A percentile compares a stretch with the other conserved stretches of the same genome.
Conservation (phyloP, 805 yeast species). For the Cyberlindnera lachancei region DNA sequence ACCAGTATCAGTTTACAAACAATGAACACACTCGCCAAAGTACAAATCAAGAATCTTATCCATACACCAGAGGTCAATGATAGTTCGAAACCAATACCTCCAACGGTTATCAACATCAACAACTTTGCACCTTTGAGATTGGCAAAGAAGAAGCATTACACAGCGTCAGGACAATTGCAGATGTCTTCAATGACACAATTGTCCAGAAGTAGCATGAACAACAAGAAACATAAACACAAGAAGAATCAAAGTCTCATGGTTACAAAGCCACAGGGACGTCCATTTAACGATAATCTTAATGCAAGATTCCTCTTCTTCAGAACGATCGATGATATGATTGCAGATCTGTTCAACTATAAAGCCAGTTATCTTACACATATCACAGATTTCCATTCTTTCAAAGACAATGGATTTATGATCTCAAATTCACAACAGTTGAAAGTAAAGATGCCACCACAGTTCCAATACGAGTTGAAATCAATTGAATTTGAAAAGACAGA, state of each 20-base stretch:
- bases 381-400: constrained; percentile 8
- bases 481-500: constrained; percentile 17
- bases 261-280: constrained; percentile 23
- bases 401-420: constrained; percentile 5
- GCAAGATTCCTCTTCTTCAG: constrained; percentile 21
- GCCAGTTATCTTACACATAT: constrained; percentile 9
- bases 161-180: no score
- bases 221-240: constrained; percentile 6
- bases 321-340: constrained; percentile 19
- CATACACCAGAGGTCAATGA: not conserved
- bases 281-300: constrained; percentile 20
- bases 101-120: constrained; percentile 15
- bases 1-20: no score
- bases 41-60: constrained; percentile 3
- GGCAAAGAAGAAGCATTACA: constrained; percentile 23
- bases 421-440: constrained; percentile 13
- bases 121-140: constrained; percentile 18
- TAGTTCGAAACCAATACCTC: constrained; percentile 9
- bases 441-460: constrained; percentile 8
- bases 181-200: no score
- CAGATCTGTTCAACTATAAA: constrained; percentile 12
- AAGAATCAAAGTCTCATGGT: no score
- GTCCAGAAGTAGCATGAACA: constrained; percentile 3
- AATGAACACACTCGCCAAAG: constrained; percentile 7
- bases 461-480: constrained; percentile 6